Conservation (phyloP, 768 basidiomycete species). For the Amanita exitialis region DNA sequence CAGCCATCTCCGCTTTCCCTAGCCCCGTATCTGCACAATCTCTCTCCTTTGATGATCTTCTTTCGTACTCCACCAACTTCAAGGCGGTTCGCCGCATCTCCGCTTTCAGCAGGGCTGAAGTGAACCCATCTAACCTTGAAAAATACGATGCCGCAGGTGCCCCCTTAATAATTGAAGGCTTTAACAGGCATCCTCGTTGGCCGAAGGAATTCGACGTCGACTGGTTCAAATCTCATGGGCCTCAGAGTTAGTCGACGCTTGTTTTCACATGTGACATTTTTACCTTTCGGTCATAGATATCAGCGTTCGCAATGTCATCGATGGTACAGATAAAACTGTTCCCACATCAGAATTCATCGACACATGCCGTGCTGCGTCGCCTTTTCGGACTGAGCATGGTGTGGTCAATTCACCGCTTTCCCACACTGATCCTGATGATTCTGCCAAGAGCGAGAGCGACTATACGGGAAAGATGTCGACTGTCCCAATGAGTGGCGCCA, state of each 20-base stretch:
- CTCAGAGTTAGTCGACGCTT: conserved; percentile 12
- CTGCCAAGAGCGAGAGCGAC: conserved; percentile 40
- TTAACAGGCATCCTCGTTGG: conserved; percentile 50
- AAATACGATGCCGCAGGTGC: conserved; percentile 38
- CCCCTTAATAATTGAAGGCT: conserved; percentile 57
- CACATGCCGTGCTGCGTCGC: conserved; percentile 24
- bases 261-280: not conserved
- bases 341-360: conserved; percentile 43
- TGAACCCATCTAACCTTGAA: conserved; percentile 24
- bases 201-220: conserved; percentile 45
- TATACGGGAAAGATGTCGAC: conserved; percentile 71
- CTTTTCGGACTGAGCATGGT: conserved; percentile 31
- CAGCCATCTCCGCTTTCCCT: conserved; percentile 6
- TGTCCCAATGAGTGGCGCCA: conserved; percentile 59
- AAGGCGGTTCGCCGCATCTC: conserved; percentile 26
- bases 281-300: conserved; percentile 34
- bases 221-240: conserved; percentile 33
- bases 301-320: conserved; percentile 52
- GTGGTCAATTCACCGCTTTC: conserved; percentile 7
- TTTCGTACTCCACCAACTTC: conserved; percentile 18
- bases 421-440: not conserved
- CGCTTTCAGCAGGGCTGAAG: conserved; percentile 8
- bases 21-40: conserved; percentile 26
- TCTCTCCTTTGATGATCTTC: conserved; percentile 40
- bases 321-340: conserved; percentile 43